A percentile compares a stretch with the other conserved stretches of the same genome.
These are phyloP conservation scores for Nitzschia sp. DNA, from an alignment of 108 stramenopile genomes.

Conservation along the genomic window DNA sequence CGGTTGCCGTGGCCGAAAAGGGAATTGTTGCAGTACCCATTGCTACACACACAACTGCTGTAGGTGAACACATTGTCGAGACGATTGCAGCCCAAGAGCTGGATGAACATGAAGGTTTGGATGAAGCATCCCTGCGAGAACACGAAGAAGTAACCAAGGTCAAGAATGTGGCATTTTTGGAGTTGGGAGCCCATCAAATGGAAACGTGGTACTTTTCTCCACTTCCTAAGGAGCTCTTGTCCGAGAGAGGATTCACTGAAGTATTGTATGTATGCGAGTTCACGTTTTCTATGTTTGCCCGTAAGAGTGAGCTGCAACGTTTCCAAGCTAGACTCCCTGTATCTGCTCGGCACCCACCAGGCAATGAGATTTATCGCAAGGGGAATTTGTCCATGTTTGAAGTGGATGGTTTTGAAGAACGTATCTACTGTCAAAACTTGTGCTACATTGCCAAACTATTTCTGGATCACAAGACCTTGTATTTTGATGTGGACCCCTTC, in stretches of 20 bases:
- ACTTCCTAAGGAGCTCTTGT: constrained; percentile 91
- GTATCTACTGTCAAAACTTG: constrained; percentile 96
- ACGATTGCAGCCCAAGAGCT: constrained; percentile 86
- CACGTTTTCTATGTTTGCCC: constrained; percentile 88
- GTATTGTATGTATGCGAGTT: constrained; percentile 97
- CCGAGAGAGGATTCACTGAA: constrained; percentile 76
- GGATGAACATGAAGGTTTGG: constrained; percentile 98
- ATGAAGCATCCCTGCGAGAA: constrained; percentile 92
- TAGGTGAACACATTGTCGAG: constrained; percentile 69
- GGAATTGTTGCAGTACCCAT: constrained; percentile 44
- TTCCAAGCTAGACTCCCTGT: constrained; percentile 70
- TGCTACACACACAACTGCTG: constrained; percentile 57
- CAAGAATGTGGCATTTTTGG: constrained; percentile 91
- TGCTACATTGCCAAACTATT: constrained; percentile 98
- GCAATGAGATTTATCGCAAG: constrained; percentile 79
- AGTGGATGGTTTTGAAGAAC: constrained; percentile 94
- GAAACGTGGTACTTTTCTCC: constrained; percentile 99
- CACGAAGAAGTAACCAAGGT: constrained; percentile 99
- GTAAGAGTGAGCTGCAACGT: constrained; percentile 87
- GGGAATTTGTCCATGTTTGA: constrained; percentile 84
- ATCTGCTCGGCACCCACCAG: constrained; percentile 79
- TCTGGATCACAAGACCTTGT: constrained; percentile 99
- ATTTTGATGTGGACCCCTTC: constrained; percentile 98
- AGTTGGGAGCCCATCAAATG: constrained; percentile 89
- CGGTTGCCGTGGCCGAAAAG: constrained; percentile 30